Evolutionary conservation across 768 basidiomycete genomes (phyloP), one percentile per base, ranked within the genome.

Genomic region (Piloderma croceum): DNA sequence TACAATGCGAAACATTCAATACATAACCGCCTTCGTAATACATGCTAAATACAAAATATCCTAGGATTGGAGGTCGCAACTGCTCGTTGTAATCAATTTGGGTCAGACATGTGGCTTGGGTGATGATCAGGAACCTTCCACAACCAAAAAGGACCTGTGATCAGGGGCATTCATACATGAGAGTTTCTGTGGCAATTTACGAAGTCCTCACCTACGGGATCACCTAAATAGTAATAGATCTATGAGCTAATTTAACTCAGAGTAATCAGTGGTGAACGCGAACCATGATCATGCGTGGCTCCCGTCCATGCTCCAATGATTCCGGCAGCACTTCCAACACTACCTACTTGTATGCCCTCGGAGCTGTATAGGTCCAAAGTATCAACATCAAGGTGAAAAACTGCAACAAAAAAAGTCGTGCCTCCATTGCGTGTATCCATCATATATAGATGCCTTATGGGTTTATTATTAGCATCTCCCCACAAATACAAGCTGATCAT

Each of bases 271-370:
- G n/a, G 34, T 19, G 9, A 5, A 3, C 12, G 47, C 56, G 15
- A 42, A 77, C 78, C 74, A 43, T 66, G 67, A 39, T 75, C 76
- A 45, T 84, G 83, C 42, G 63, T 54, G 4, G 70, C 73, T 1
- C 80, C 77, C 5, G 77, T 76, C 84, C 84, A 89, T 6, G 72
- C 65, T 4, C 86, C 83, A 21, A 79, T 68, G 18, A 86, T 64
- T 5, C 85, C 85, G 32, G 70, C 70, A 9, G 78, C 78, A 54
- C 82, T 84, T 21, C 71, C 77, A 13, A 79, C 64, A 19, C 71
- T 71, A 7, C 84, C 83, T 18, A 87, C 54, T 54, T 86, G 83
- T 3, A 80, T 66, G 18, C 79, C 81, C 56, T 77, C 77, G 12
- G 79, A 81, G 46, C 81, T 86, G 46, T 31, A 52, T 34, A 42